Percentiles rank a stretch among this genome's conserved stretches.
phyloP scores from a whole-genome alignment of 768 basidiomycete genomes.

The Suillus sp. region DNA sequence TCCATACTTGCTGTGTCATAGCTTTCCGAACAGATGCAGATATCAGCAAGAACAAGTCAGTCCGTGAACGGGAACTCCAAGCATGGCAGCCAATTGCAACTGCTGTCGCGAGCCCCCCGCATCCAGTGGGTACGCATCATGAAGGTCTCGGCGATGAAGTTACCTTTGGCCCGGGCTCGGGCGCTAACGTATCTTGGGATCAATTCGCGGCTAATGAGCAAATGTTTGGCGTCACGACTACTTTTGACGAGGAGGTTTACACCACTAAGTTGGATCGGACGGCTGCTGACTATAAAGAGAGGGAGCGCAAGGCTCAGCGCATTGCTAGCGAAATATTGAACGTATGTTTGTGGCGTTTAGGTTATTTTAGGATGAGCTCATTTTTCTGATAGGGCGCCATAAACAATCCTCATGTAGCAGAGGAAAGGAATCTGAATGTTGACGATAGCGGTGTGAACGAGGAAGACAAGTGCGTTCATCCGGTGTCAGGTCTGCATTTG shows the following conservation, averaged over 20 bases:
- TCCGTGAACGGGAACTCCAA: slow-evolving; percentile 77
- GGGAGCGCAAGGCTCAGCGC: slow-evolving; percentile 82
- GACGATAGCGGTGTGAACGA: slow-evolving; percentile 84
- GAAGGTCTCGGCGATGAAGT: slow-evolving; percentile 56
- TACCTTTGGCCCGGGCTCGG: slow-evolving; percentile 63
- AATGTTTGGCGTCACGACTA: slow-evolving; percentile 88
- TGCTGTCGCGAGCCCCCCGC: slow-evolving; percentile 36
- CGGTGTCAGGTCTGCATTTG: slow-evolving; percentile 91
- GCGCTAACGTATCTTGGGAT: slow-evolving; percentile 67
- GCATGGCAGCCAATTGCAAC: slow-evolving; percentile 62
- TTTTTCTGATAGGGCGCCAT: slow-evolving; percentile 49
- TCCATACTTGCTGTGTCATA: slow-evolving; percentile 31
- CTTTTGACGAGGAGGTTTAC: slow-evolving; percentile 92
- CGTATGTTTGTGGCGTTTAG: slow-evolving; percentile 46
- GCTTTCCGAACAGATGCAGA: slow-evolving; percentile 85
- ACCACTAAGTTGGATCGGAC: slow-evolving; percentile 90
- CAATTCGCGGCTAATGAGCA: slow-evolving; percentile 94
- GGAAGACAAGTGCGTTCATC: slow-evolving; percentile 83
- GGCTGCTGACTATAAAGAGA: slow-evolving; percentile 84
- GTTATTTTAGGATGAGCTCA: slow-evolving; percentile 17
- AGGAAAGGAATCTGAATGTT: slow-evolving; percentile 70
- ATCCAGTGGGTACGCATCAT: slow-evolving; percentile 27
- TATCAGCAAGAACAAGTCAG: slow-evolving; percentile 58
- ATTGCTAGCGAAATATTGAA: slow-evolving; percentile 91
- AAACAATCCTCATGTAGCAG: slow-evolving; percentile 84